phyloP scores from a whole-genome alignment of 164 flowering plant species.

The Dillenia suffruticosa region DNA sequence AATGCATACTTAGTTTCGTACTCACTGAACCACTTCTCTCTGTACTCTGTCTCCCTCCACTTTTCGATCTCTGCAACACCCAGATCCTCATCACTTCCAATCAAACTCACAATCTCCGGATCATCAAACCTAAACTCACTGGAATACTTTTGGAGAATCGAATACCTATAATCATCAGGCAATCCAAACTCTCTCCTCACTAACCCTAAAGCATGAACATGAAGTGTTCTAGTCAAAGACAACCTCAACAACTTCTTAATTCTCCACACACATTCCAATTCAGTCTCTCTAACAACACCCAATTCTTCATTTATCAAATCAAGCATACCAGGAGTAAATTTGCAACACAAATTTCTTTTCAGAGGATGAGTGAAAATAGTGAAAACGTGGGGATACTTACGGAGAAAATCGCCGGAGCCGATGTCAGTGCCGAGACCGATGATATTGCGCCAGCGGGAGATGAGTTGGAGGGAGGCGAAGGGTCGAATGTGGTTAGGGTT shows the following conservation, averaged over 20 bases:
- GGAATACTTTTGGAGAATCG: slow-evolving; percentile 50
- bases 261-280: slow-evolving; percentile 35
- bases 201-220: slow-evolving; percentile 69
- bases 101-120: slow-evolving; percentile 60
- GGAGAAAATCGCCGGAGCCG: slow-evolving; percentile 43
- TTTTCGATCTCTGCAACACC: slow-evolving; percentile 61
- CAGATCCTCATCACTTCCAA: slow-evolving; percentile 42
- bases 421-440: slow-evolving; percentile 53
- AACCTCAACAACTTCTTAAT: slow-evolving; percentile 73
- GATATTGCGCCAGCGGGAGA: slow-evolving; percentile 64
- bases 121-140: slow-evolving; percentile 51
- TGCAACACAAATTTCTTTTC: slow-evolving; percentile 57
- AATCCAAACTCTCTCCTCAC: slow-evolving; percentile 70
- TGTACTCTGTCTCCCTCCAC: slow-evolving; percentile 82
- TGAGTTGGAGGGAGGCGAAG: slow-evolving; percentile 56
- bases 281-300: slow-evolving; percentile 29
- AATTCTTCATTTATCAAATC: slow-evolving; percentile 54
- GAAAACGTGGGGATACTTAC: slow-evolving; percentile 74
- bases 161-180: slow-evolving; percentile 65
- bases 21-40: slow-evolving; percentile 89
- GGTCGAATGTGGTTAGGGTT: slow-evolving; percentile 35
- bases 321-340: slow-evolving; percentile 32
- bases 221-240: slow-evolving; percentile 54
- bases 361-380: slow-evolving; percentile 61
- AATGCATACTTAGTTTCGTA: slow-evolving; percentile 78